phyloP scores from a whole-genome alignment of 805 yeast species.

The Kockiozyma suomiensis region DNA sequence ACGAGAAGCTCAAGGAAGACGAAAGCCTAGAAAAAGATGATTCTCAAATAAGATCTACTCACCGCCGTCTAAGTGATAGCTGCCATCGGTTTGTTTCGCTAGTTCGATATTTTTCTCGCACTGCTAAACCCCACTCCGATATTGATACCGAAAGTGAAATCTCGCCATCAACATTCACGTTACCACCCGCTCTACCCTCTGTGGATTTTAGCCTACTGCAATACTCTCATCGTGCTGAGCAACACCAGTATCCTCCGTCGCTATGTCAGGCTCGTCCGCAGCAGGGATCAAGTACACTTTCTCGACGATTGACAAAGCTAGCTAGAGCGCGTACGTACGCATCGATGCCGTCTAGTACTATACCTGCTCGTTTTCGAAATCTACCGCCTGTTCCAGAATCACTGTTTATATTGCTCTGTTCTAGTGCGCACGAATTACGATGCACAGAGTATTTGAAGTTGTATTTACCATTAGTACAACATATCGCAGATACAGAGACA shows the following conservation, averaged over 20 bases:
- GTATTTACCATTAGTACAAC: constrained; percentile 16
- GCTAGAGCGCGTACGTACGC: too few species aligned
- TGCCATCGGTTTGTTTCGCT: neutral
- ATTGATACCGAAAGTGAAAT: neutral
- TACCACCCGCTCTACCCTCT: constrained; percentile 3
- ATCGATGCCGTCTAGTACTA: neutral
- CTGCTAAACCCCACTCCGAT: neutral
- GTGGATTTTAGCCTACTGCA: neutral
- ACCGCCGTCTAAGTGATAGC: neutral
- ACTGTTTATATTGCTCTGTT: constrained; percentile 5
- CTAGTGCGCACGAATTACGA: neutral
- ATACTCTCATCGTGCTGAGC: neutral
- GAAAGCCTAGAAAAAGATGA: neutral
- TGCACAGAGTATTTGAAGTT: constrained; percentile 14
- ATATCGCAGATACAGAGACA: constrained; percentile 1
- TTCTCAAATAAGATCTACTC: neutral
- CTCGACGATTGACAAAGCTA: neutral
- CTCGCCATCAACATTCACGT: constrained; percentile 5
- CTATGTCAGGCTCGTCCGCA: neutral
- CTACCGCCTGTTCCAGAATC: constrained; percentile 16
- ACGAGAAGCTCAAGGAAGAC: neutral
- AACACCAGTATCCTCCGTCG: constrained; percentile 2
- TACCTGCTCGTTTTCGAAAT: neutral
- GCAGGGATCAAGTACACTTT: neutral
- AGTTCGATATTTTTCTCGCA: neutral